These are phyloP conservation scores for Endotrypanum monterogeii DNA, from an alignment of 208 protist genomes.

Conservation along the genomic window DNA sequence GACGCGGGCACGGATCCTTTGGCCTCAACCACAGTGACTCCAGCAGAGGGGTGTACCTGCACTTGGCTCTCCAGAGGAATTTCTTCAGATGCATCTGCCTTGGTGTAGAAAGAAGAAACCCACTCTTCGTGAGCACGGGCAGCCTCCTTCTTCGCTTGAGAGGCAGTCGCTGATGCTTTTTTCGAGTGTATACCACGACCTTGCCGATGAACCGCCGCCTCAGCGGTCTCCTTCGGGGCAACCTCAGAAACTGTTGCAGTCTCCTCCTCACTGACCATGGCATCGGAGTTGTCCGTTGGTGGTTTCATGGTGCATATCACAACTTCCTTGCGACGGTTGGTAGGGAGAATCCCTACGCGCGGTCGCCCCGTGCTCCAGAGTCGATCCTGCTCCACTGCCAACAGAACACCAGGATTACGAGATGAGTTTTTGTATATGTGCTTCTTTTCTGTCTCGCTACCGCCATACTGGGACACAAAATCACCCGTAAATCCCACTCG, in stretches of 20 bases:
- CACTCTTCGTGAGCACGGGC: slow-evolving; percentile 25
- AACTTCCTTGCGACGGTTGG: slow-evolving; percentile 16
- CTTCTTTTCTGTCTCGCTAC: slow-evolving; percentile 5
- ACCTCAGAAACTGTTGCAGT: background rate
- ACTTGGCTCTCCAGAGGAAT: slow-evolving; percentile 34
- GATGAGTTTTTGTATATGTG: background rate
- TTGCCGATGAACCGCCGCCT: background rate
- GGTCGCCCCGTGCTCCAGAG: slow-evolving; percentile 16
- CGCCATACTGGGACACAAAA: slow-evolving; percentile 1
- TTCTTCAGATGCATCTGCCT: slow-evolving; percentile 15
- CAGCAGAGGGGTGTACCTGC: slow-evolving; percentile 32
- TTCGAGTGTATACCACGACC: background rate
- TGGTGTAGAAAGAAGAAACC: slow-evolving; percentile 28
- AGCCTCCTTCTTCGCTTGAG: slow-evolving; percentile 9
- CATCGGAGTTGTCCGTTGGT: background rate
- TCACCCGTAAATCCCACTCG: background rate
- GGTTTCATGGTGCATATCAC: slow-evolving; percentile 24
- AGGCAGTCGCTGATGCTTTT: background rate
- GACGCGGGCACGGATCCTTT: background rate
- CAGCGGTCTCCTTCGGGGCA: background rate
- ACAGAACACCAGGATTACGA: slow-evolving; percentile 1
- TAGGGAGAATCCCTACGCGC: background rate
- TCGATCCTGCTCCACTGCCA: slow-evolving; percentile 30
- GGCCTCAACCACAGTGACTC: slow-evolving; percentile 27
- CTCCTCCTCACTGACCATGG: slow-evolving; percentile 6